Evolutionary conservation across 176 grass and related monocot genomes (phyloP), one percentile per base, ranked within the genome.

Genomic region (Hyparrhenia diplandra): DNA sequence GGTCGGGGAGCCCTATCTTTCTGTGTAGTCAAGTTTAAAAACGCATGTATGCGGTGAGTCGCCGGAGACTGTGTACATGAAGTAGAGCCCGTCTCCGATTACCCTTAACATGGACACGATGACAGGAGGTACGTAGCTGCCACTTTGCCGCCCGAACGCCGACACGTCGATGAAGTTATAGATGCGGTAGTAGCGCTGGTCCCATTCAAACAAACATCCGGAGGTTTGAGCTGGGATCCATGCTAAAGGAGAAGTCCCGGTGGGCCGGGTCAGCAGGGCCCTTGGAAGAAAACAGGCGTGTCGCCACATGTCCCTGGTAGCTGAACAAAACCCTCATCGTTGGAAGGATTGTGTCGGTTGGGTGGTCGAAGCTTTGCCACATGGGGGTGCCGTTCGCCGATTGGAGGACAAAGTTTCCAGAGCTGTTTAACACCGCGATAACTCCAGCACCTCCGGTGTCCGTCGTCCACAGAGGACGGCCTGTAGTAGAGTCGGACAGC

Each of bases 361-460:
- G 82, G 7, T 88, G 60, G 39, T 91, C 72, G 10, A 85, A 79
- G 46, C 85, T 91, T 75, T 91, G 83, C 90, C 86, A 91, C 21
- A 86, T 1, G 0, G 10, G 24, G 0, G 30, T 82, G 68, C 61
- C 71, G 1, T 51, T 65, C 0, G 24, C 2, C 8, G 24, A 67
- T 6, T 24, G 71, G 3, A 92, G 45, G 0, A 83, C 54, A 92
- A n/a, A 68, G 60, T 88, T 88, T 7, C 90, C 90, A 0, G 74
- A 25, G 23, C 65, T n/a, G 4, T 76, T 40, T 0, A 88, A 62
- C 13, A 80, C 69, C 0, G 77, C 85, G 0, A 18, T 5, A 8
- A 46, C 27, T 49, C 20, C 31, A 1, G 30, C 0, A 6, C 41
- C 67, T 10, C 11, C 24, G 2, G 27, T 23, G 12, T 59, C 27